Base-by-base conservation (phyloP, 2,329 filamentous ascomycete genomes). In the Cryphonectria naterciae region DNA sequence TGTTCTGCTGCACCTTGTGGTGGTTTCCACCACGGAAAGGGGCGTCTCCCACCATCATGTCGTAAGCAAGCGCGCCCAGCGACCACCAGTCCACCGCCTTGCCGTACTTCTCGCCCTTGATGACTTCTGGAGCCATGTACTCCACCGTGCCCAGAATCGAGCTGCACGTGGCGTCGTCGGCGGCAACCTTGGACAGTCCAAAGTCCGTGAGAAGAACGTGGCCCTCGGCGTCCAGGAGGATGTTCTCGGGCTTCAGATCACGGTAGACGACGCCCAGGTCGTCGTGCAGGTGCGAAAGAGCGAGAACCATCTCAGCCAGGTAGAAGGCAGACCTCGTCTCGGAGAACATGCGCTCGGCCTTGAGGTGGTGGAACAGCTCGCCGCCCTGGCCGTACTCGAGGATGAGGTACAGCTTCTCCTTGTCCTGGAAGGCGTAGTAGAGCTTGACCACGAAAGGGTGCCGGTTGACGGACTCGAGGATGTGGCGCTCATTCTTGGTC, bases 61-160 rank as follows among this genome's bases (percentile, higher is more conserved):
- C 96, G 80, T 91, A 97, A 46, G 93, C 94, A 62, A 99, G 87
- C 2, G 95, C 95, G 49, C 97, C 96, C 63, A 99, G 91, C 5
- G 95, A 97, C 96, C 96, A 99, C 95, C 95, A 99, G 83, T 99
- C 96, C 25, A 98, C 97, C 1, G 94, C 91, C 80, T 95, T 95
- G 77, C 95, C 95, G 80, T 99, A 99, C 75, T 93, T 91, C 74
- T 93, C 91, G 73, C 94, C 95, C 73, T 91, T 88, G 72, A 99
- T 90, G 67, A 99, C 93, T 82, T 99, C 96, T 0, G 96, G 96
- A 0, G 96, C 97, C 96, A 99, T 99, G 86, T 99, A 99, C 80
- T 98, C 96, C 71, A 98, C 92, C 0, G 96, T 99, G 66, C 96
- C 96, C 13, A 98, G 89, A 75, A 98, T 92, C 58, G 94, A 97